Conservation (phyloP, 345 rosid species). For the Bruguiera sexangula region DNA sequence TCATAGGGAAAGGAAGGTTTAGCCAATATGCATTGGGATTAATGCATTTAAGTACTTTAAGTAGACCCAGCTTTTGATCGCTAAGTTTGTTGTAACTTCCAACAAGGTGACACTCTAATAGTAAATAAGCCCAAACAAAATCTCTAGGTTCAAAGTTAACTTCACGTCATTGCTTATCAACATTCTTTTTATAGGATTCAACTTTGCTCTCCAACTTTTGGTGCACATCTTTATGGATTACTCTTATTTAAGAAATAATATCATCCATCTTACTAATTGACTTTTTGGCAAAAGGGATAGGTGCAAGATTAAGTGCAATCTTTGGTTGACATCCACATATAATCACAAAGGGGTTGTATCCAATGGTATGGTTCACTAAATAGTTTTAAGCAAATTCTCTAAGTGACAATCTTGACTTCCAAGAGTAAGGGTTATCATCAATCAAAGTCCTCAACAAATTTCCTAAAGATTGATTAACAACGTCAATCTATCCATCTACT, state of each 20-base stretch:
- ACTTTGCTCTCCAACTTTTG: neutral
- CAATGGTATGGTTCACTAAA: neutral
- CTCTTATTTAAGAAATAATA: neutral
- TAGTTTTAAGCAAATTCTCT: neutral
- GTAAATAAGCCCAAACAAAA: slow-evolving; percentile 2
- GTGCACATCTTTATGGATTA: neutral
- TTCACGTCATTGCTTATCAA: neutral
- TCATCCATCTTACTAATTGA: neutral
- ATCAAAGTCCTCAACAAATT: neutral
- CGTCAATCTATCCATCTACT: too few species aligned
- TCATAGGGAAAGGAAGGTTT: neutral
- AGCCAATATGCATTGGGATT: neutral
- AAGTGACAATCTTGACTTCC: neutral
- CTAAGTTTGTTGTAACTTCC: neutral
- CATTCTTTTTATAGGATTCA: neutral
- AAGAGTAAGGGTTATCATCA: neutral
- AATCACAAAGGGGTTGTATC: neutral
- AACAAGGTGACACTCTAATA: neutral
- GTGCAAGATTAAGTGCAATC: neutral
- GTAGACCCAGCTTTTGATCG: neutral
- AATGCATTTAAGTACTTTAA: neutral
- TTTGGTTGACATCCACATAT: neutral
- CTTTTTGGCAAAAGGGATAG: neutral
- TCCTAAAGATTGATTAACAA: too few species aligned
- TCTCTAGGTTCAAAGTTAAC: slow-evolving; percentile 1